phyloP scores from a whole-genome alignment of 176 grass and related monocot species.

The Dendrocalamus sinicus region DNA sequence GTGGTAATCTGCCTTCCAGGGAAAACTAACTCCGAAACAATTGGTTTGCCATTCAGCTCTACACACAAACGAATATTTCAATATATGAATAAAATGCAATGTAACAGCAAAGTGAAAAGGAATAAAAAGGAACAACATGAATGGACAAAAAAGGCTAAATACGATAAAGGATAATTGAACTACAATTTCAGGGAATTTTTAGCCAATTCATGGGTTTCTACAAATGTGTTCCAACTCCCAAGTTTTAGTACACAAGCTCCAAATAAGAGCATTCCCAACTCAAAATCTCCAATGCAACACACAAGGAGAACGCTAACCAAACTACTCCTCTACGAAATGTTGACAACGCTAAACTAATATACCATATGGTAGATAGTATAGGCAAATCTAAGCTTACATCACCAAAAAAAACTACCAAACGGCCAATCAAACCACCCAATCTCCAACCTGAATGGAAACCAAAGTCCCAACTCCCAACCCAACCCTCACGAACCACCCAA shows the following conservation, averaged over 20 bases:
- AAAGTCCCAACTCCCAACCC: neutral
- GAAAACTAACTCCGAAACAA: conserved; percentile 59
- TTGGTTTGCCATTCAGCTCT: conserved; percentile 62
- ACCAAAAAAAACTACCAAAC: neutral
- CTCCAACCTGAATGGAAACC: neutral
- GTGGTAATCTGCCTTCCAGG: conserved; percentile 57
- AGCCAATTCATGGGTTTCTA: neutral
- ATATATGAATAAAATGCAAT: conserved; percentile 20
- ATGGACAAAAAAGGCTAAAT: conserved; percentile 4
- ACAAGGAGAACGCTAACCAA: neutral
- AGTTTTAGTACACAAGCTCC: conserved; percentile 1
- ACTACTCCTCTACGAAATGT: conserved; percentile 8
- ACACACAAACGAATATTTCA: conserved; percentile 42
- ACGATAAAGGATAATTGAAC: neutral
- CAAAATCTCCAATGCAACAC: neutral
- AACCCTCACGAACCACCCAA: neutral
- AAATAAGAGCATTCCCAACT: neutral
- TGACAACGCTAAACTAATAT: neutral
- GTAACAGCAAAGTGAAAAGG: neutral
- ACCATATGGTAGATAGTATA: neutral
- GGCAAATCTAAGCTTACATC: neutral
- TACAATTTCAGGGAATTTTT: neutral
- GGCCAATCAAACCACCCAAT: neutral
- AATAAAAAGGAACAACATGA: neutral
- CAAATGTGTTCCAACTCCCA: neutral